Evolutionary conservation across 257 asterid genomes (phyloP), one percentile per base, ranked within the genome.

Genomic region (Fraxinus anomala): DNA sequence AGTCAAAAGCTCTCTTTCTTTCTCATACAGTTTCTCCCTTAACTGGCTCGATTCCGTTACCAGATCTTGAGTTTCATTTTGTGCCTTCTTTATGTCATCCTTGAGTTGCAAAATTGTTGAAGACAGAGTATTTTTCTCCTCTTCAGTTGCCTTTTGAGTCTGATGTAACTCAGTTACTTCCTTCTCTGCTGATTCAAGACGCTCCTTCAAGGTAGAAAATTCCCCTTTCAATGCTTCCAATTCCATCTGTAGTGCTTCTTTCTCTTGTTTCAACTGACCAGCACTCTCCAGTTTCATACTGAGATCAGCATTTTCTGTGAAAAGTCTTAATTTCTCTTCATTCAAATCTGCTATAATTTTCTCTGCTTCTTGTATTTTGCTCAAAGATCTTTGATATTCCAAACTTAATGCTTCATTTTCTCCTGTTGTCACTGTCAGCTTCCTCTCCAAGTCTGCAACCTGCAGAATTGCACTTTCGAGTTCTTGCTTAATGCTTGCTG

Each of bases 391-490:
- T 37, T 77, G 89, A 84, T 73, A 80, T 72, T 89, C 89, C 81
- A 65, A 81, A 30, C 70, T 39, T 19, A 84, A 73, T 17, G 87
- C 86, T 74, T 91, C 94, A 80, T 89, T 94, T 77, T 89, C 98
- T 42, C 82, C 90, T 21, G 24, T 5, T 24, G 89, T 79, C 73
- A 74, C 68, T 9, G 79, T 76, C 89, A 91, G 76, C 89, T 85
- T 88, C 74, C 83, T 76, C 84, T 83, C 85, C 83, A 90, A 79
- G 37, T 87, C 94, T 77, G 79, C 87, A 74, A 87, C 85, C 84
- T 94, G 94, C 19, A 83, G 75, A 80, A 82, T 88, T 68, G 93
- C 93, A 80, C 74, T 76, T 72, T 90, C 92, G 21, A 91, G 86
- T 65, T 91, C 90, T 72, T 85, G 83, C 84, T 83, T 83, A 78